Evolutionary conservation across 176 grass and related monocot species (phyloP).

Genomic region (Carex scoparia): DNA sequence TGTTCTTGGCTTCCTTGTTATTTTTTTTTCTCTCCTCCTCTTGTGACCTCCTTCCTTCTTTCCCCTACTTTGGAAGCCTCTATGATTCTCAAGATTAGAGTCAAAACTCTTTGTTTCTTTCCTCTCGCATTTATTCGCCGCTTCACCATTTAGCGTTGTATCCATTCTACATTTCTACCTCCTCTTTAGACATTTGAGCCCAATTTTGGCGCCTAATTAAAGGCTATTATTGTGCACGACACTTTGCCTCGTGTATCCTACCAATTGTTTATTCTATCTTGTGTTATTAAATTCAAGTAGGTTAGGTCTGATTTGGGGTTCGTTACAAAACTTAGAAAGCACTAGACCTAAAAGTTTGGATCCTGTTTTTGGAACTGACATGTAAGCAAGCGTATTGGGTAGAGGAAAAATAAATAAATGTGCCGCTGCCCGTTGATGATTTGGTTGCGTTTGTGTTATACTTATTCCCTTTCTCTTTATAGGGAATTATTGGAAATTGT

Average conservation of each 20-base stretch:
- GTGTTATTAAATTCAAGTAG: neutral
- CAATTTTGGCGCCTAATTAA: neutral
- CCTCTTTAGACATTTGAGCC: conserved; percentile 17
- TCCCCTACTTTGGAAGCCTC: conserved; percentile 7
- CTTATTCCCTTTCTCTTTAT: too few species aligned
- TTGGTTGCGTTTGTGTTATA: conserved; percentile 7
- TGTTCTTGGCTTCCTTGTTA: conserved; percentile 29
- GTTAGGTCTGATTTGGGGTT: neutral
- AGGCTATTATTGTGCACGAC: conserved; percentile 24
- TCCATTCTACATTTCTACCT: neutral
- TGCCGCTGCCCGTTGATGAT: conserved; percentile 5
- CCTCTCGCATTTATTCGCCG: conserved; percentile 10
- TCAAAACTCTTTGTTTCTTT: conserved; percentile 22
- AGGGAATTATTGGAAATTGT: neutral
- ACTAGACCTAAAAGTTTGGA: conserved; percentile 19
- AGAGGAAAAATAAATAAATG: neutral
- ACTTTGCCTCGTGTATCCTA: neutral
- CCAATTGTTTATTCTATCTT: neutral
- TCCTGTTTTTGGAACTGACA: neutral
- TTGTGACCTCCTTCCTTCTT: neutral
- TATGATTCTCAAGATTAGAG: conserved; percentile 14
- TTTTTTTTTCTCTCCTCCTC: neutral
- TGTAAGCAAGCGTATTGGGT: neutral
- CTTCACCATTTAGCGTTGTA: conserved; percentile 16
- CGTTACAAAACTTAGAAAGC: conserved; percentile 2